phyloP scores from a whole-genome alignment of 1,284 basidiomycete genomes.

The Puccinia novopanici region DNA sequence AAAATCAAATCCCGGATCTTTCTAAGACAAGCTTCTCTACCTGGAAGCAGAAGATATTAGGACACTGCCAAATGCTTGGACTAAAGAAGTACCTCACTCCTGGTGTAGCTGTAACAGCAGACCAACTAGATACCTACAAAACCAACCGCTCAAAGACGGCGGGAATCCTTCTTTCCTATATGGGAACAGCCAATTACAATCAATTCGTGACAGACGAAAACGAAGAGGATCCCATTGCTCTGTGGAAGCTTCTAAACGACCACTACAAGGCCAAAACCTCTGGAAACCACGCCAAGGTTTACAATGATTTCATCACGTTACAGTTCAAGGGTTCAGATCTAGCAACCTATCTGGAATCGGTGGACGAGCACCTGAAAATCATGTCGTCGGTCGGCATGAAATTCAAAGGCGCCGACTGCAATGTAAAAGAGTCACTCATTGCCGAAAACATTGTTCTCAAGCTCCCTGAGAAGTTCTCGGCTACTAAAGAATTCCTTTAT shows the following conservation, averaged over 20 bases:
- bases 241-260: too few relatives aligned
- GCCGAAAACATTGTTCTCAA: neutral
- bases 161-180: neutral
- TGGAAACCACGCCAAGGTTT: too few relatives aligned
- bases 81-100: neutral
- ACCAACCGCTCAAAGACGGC: neutral
- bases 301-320: too few relatives aligned
- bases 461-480: neutral
- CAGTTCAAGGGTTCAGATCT: neutral
- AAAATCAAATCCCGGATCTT: neutral
- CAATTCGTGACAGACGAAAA: neutral
- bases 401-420: neutral
- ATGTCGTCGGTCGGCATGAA: too few relatives aligned
- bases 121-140: neutral
- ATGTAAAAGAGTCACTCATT: neutral
- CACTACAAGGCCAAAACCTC: neutral
- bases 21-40: too few relatives aligned
- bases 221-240: neutral
- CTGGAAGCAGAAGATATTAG: neutral
- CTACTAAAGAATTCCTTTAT: neutral
- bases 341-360: neutral
- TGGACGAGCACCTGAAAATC: neutral
- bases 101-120: too few relatives aligned
- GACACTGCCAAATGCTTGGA: neutral
- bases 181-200: neutral